Conservation (phyloP, 1,139 yeast genomes). For the Debaryomycetaceae sp. region DNA sequence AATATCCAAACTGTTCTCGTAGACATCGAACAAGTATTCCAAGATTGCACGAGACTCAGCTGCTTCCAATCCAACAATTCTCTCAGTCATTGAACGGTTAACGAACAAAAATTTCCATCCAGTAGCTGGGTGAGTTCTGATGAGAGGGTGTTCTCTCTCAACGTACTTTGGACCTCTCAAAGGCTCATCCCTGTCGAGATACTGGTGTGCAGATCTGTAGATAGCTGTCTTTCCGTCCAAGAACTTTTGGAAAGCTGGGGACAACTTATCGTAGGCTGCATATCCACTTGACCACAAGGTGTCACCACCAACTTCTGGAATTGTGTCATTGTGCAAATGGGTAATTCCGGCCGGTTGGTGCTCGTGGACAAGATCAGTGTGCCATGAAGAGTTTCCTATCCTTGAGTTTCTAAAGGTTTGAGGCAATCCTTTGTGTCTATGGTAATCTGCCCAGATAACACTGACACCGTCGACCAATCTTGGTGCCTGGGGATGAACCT, state of each 20-base stretch:
- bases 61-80: constrained; percentile 36
- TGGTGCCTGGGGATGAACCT: constrained; percentile 40
- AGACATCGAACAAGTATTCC: constrained; percentile 30
- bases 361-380: constrained; percentile 37
- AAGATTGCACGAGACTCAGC: constrained; percentile 30
- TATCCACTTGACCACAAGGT: constrained; percentile 37
- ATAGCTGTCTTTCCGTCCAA: constrained; percentile 39
- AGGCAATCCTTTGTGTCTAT: constrained; percentile 10
- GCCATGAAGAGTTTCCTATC: constrained; percentile 35
- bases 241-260: constrained; percentile 33
- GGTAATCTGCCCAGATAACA: constrained; percentile 40
- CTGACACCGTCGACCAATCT: constrained; percentile 37
- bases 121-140: constrained; percentile 43
- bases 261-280: constrained; percentile 37
- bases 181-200: constrained; percentile 30
- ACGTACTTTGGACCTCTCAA: constrained; percentile 31
- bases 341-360: constrained; percentile 38
- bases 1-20: constrained; percentile 35
- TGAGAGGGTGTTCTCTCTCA: constrained; percentile 38
- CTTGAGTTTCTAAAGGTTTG: constrained; percentile 27
- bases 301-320: constrained; percentile 36
- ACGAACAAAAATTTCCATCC: constrained; percentile 41
- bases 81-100: constrained; percentile 33
- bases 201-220: constrained; percentile 33
- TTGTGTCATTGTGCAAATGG: constrained; percentile 33